phyloP scores from a whole-genome alignment of 352 stramenopile species.

The Pythium dissotocum region DNA sequence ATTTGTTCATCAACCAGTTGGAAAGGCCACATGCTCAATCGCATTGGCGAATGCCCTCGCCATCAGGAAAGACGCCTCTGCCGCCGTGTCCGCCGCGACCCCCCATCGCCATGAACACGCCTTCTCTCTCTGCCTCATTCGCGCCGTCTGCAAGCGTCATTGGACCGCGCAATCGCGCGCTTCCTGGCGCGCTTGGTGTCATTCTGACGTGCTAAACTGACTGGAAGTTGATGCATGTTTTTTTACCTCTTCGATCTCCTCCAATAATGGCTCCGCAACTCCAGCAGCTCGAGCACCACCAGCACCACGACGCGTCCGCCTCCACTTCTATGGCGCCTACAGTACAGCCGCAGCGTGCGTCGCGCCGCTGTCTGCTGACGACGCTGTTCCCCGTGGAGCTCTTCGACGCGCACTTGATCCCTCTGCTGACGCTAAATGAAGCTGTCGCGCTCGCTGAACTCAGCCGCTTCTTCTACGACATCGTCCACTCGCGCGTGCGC shows the following conservation, averaged over 20 bases:
- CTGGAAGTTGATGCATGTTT: too few relatives aligned
- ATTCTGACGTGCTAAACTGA: too few relatives aligned
- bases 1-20: too few relatives aligned
- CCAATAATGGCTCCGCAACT: neutral
- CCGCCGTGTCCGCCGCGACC: neutral
- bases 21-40: neutral
- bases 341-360: neutral
- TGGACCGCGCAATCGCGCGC: neutral
- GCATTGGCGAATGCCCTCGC: neutral
- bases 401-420: slow-evolving; percentile 53
- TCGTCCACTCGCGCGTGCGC: slow-evolving; percentile 50
- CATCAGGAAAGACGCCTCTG: slow-evolving; percentile 2
- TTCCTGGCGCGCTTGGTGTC: too few relatives aligned
- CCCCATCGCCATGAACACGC: neutral
- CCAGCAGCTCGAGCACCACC: neutral
- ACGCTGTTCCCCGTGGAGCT: slow-evolving; percentile 39
- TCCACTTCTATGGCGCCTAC: neutral
- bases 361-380: slow-evolving; percentile 5
- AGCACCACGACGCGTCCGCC: neutral
- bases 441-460: slow-evolving; percentile 56
- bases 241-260: too few relatives aligned
- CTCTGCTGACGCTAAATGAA: slow-evolving; percentile 56
- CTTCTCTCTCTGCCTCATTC: neutral
- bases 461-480: slow-evolving; percentile 46
- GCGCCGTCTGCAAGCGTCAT: neutral